phyloP scores from a whole-genome alignment of 495 filamentous ascomycete species.

The Penicillium cosmopolitanum region DNA sequence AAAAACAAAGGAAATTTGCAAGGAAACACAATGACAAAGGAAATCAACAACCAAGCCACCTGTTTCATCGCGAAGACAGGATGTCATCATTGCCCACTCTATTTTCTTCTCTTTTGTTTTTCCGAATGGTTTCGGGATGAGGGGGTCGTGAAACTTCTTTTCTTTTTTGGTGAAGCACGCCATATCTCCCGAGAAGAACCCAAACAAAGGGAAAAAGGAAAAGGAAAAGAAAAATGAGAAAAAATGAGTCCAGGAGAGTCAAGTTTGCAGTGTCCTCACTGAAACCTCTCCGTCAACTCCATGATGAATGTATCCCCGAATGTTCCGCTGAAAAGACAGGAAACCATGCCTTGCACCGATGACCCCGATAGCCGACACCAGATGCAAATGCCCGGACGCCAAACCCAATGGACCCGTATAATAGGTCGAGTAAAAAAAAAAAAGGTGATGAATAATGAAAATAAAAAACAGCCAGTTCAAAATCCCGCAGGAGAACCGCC shows the following conservation, averaged over 20 bases:
- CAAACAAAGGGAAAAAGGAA: conserved; percentile 14
- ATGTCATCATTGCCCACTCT: conserved; percentile 33
- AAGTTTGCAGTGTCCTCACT: background rate
- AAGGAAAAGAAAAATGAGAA: conserved; percentile 2
- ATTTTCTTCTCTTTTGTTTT: conserved; percentile 22
- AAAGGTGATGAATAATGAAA: background rate
- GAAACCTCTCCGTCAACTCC: conserved; percentile 1
- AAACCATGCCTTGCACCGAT: conserved; percentile 35
- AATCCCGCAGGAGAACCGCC: conserved; percentile 20
- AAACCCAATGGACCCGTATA: conserved; percentile 36
- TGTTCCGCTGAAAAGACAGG: conserved; percentile 7
- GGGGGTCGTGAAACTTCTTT: background rate
- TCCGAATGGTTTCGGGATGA: background rate
- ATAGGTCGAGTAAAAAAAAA: conserved; percentile 1
- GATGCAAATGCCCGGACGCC: conserved; percentile 46
- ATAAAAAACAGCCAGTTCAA: conserved; percentile 13
- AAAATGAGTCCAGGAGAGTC: background rate
- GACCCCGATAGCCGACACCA: conserved; percentile 33
- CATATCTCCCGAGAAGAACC: background rate
- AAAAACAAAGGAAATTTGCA: conserved; percentile 18
- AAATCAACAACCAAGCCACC: conserved; percentile 29
- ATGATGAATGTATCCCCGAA: conserved; percentile 9
- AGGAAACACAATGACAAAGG: conserved; percentile 12
- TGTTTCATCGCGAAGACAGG: conserved; percentile 20
- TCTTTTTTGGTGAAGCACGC: background rate